Conservation (phyloP, 192 early-diverging fungal genomes). For the Podila epigama region DNA sequence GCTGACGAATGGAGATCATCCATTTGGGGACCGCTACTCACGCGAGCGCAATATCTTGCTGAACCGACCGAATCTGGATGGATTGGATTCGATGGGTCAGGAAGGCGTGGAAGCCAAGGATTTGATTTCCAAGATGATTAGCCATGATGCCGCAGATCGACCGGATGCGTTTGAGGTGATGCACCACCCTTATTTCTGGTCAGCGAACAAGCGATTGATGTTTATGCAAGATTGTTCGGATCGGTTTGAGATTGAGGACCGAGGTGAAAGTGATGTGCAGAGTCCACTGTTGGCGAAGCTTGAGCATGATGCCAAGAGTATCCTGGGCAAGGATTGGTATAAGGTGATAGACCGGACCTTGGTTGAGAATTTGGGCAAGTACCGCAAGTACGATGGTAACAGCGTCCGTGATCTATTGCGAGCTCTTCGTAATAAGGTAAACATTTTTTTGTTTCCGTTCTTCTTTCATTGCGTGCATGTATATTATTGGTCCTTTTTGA, state of each 20-base stretch:
- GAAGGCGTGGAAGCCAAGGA: conserved; percentile 88
- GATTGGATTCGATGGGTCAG: conserved; percentile 73
- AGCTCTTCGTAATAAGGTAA: conserved; percentile 92
- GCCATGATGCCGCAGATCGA: conserved; percentile 76
- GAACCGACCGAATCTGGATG: conserved; percentile 73
- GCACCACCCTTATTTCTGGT: conserved; percentile 97
- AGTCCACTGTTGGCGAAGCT: conserved; percentile 70
- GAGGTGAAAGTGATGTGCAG: conserved; percentile 58
- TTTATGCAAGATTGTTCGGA: conserved; percentile 97
- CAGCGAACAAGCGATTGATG: conserved; percentile 76
- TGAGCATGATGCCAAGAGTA: conserved; percentile 65
- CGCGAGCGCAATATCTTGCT: conserved; percentile 92
- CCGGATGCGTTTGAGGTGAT: conserved; percentile 81
- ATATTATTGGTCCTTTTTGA: not conserved
- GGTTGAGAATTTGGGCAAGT: conserved; percentile 87
- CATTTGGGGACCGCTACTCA: conserved; percentile 92
- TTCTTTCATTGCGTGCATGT: not conserved
- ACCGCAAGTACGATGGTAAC: conserved; percentile 90
- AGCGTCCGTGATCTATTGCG: conserved; percentile 88
- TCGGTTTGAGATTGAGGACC: conserved; percentile 88
- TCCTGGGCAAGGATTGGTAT: conserved; percentile 81
- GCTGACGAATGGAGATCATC: conserved; percentile 88
- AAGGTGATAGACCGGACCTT: conserved; percentile 73
- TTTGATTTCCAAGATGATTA: conserved; percentile 90
- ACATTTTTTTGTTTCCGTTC: no score